Percentiles rank a stretch among this genome's conserved stretches.
These are phyloP conservation scores for Aureobasidium musti DNA, from an alignment of 2,329 filamentous ascomycete genomes.

Conservation along the genomic window DNA sequence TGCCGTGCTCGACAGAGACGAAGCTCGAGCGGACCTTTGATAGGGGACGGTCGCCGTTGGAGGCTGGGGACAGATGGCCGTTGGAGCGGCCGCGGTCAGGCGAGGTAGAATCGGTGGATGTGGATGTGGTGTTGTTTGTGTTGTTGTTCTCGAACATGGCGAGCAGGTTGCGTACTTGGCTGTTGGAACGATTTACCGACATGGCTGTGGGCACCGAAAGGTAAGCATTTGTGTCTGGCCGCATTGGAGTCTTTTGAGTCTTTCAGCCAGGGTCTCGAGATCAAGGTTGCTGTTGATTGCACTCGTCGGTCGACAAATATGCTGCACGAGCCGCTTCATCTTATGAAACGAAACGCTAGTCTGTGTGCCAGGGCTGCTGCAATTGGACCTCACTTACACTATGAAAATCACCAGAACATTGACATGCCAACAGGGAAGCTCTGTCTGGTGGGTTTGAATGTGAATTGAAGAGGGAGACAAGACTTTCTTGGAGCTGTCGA, in stretches of 20 bases:
- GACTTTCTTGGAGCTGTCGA: constrained; percentile 2
- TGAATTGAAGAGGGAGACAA: neutral
- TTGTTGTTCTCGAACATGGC: constrained; percentile 52
- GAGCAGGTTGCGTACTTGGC: constrained; percentile 52
- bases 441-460: neutral
- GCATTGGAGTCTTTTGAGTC: constrained; percentile 23
- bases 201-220: constrained; percentile 45
- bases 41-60: constrained; percentile 40
- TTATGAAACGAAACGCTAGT: constrained; percentile 27
- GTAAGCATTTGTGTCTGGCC: constrained; percentile 22
- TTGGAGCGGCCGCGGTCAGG: constrained; percentile 49
- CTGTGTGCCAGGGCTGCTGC: constrained; percentile 5
- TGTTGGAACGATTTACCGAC: constrained; percentile 45
- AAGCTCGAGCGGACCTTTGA: constrained; percentile 54
- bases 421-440: constrained; percentile 15
- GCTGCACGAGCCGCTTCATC: constrained; percentile 27
- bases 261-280: constrained; percentile 3
- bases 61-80: constrained; percentile 38
- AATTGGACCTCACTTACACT: constrained; percentile 21
- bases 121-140: neutral
- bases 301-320: constrained; percentile 13
- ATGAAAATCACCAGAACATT: neutral
- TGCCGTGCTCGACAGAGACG: constrained; percentile 47
- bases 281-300: constrained; percentile 25
- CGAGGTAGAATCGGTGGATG: constrained; percentile 39